Evolutionary conservation across 1,139 yeast species (phyloP), one percentile per base, ranked within the genome.

Genomic region (Kodamaea alishanica): DNA sequence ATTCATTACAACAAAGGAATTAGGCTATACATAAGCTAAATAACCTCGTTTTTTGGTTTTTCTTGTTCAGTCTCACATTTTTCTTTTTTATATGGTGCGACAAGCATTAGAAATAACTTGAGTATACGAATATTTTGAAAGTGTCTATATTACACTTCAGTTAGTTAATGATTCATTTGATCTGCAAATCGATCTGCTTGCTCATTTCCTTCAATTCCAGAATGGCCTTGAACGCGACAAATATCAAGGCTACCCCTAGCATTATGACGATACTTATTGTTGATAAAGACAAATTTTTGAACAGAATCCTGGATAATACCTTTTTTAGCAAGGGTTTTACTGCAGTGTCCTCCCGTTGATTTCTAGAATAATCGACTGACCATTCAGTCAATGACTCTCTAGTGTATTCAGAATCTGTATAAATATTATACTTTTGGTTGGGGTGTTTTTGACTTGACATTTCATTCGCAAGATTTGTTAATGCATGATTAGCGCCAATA

Each of bases 201-300:
- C 46, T 82, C 89, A 54, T 89, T 89, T 1, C 96, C 96, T 11
- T 52, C 56, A 33, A 65, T 58, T 0, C 89, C 92, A 11, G 66
- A 58, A 57, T 90, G 97, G 1, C 94, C 96, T 38, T 65, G 67
- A 5, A 87, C 94, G 66, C 92, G 80, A 8, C 59, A 60, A 34
- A 84, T 58, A 3, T 56, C 51, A 23, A 83, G 24, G 1, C 56
- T 48, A 0, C 60, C 61, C 62, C 67, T 63, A 5, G 63, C 58
- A n/a, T 51, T 48, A 2, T 50, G 38, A 2, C 44, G 39, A 35
- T 65, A 67, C 6, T 33, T 29, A 0, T 45, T 29, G 23, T 67
- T 61, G 30, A 78, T 61, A 20, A 60, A 50, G 0, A 56, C 46
- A 10, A 62, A 41, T 10, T 61, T 48, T 0, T 48, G 44, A 25